Base-by-base conservation (phyloP, 2,329 filamentous ascomycete species). In the Parasarocladium wereldwijsianum region DNA sequence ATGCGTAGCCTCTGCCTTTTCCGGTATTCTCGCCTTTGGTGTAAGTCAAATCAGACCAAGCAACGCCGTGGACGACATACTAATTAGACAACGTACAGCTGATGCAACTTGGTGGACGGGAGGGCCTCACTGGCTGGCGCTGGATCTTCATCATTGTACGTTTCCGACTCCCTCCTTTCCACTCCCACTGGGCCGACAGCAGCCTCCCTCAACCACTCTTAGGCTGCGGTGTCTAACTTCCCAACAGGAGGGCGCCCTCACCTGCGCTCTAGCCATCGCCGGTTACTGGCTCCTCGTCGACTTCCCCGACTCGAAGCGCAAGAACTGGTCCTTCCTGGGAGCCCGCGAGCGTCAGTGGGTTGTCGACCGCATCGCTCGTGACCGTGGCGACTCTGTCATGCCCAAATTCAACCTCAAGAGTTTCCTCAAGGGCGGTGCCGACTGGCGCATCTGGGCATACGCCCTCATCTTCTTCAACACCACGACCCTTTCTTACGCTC, bases 401-500 rank as follows among this genome's bases (percentile, higher is more conserved):
- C 70, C 69, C 2, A 50, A 60, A 3, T 72, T 76, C 43, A 54
- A 57, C 15, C 28, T 66, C 4, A 29, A 35, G 5, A 54, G 51
- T 28, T 71, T 72, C 43, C 38, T 70, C 10, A 35, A 46, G 10
- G 55, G 57, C 14, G 63, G 57, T 1, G 35, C 43, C 3, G 66
- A 75, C 51, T 61, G 54, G 56, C 69, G 68, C 47, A 56, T 76
- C 34, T 79, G 74, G 74, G 60, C 50, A 0, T 77, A 73, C 40
- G 69, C 62, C 32, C 40, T 72, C 39, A 60, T 75, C 40, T 69
- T 67, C 45, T 70, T 72, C 55, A 70, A 70, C 49, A 68, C 70
- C 2, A 84, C 80, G 1, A 80, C 78, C 8, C 67, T 81, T 29
- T 66, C 66, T 2, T 90, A 90, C 47, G 72, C 80, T 0, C 66